phyloP scores from a whole-genome alignment of 345 rosid genomes.

The Populus ilicifolia region DNA sequence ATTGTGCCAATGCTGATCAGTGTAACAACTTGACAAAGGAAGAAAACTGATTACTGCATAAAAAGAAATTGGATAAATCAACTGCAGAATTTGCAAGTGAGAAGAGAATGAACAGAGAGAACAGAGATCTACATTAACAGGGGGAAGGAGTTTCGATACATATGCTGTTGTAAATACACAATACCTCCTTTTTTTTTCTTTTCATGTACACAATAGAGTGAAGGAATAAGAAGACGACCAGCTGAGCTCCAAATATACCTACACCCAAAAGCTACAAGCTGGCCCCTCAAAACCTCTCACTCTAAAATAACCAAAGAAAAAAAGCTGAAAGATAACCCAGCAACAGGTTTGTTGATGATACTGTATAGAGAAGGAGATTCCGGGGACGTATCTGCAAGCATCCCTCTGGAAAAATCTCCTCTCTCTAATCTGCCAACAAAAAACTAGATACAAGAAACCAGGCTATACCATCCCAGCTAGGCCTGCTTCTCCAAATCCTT shows the following conservation, averaged over 20 bases:
- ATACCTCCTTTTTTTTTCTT: background rate
- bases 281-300: conserved; percentile 18
- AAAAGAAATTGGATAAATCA: too few relatives aligned
- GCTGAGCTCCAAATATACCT: conserved; percentile 55
- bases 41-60: background rate
- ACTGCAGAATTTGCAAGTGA: background rate
- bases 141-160: background rate
- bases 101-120: background rate
- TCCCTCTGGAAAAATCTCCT: conserved; percentile 48
- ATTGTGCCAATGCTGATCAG: background rate
- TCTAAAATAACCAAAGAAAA: background rate
- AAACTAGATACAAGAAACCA: background rate
- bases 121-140: background rate
- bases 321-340: background rate
- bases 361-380: conserved; percentile 26
- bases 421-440: background rate
- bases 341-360: background rate
- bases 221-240: conserved; percentile 34
- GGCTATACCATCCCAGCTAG: conserved; percentile 44
- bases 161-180: background rate
- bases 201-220: conserved; percentile 28
- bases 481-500: conserved; percentile 66
- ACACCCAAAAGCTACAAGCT: conserved; percentile 50
- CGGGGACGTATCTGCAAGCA: conserved; percentile 35
- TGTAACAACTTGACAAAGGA: background rate